phyloP scores from a whole-genome alignment of 2,329 filamentous ascomycete species.

The Aspergillus melleus region DNA sequence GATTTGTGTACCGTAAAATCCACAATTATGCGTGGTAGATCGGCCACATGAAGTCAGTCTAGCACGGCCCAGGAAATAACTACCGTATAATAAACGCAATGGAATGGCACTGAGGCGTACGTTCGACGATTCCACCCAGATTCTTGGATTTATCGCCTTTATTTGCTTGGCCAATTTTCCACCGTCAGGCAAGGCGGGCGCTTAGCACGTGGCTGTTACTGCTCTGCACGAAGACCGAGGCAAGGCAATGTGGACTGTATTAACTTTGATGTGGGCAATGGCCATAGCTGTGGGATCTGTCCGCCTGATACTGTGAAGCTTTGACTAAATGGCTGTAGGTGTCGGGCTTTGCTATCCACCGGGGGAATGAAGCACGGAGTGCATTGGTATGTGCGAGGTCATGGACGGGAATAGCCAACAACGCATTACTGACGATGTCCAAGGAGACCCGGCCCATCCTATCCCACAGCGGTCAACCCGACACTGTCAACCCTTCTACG shows the following conservation, averaged over 20 bases:
- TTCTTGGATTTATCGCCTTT: neutral
- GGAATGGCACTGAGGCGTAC: neutral
- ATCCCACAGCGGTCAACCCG: neutral
- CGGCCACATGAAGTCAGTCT: neutral
- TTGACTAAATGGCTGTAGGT: neutral
- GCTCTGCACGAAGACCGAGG: neutral
- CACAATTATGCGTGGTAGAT: neutral
- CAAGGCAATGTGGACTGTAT: neutral
- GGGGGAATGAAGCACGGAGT: neutral
- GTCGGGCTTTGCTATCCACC: neutral
- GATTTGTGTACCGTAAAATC: neutral
- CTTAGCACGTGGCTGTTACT: neutral
- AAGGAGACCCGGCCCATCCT: neutral
- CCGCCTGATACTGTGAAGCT: neutral
- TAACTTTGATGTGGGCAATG: neutral
- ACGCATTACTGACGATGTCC: neutral
- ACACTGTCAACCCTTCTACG: neutral
- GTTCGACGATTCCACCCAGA: neutral
- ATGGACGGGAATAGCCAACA: neutral
- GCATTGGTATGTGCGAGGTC: neutral
- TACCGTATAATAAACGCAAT: neutral
- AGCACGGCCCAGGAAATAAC: neutral
- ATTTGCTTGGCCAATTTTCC: too few relatives aligned
- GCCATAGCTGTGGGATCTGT: neutral
- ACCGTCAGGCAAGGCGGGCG: neutral